phyloP scores from a whole-genome alignment of 2,329 filamentous ascomycete genomes.

The Colletotrichum cordylinicola region DNA sequence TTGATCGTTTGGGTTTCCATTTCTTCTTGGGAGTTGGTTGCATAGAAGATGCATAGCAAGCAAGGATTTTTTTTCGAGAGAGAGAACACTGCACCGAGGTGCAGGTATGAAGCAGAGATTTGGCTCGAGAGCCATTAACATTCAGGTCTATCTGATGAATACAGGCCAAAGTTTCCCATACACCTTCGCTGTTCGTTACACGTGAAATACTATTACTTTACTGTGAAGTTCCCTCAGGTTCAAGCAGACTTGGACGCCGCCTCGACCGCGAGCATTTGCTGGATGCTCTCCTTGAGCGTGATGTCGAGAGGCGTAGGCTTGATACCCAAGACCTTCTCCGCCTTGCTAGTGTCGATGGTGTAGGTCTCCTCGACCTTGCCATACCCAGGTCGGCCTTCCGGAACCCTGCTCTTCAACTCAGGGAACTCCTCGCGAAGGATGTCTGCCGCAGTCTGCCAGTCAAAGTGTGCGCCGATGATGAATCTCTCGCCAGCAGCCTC shows the following conservation, averaged over 20 bases:
- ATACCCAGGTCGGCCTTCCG: slow-evolving; percentile 20
- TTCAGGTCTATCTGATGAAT: neutral
- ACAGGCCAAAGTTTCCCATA: neutral
- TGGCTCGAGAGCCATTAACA: neutral
- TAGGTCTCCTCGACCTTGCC: slow-evolving; percentile 40
- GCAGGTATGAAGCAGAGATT: neutral
- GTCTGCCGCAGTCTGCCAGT: slow-evolving; percentile 59
- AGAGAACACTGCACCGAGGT: neutral
- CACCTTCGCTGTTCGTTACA: neutral
- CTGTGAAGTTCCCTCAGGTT: neutral
- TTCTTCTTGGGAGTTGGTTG: neutral
- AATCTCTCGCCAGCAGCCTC: slow-evolving; percentile 67
- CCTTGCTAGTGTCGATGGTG: slow-evolving; percentile 46
- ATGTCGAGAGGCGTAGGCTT: slow-evolving; percentile 56
- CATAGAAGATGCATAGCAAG: neutral
- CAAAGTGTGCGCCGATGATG: slow-evolving; percentile 67
- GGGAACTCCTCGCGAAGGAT: slow-evolving; percentile 59
- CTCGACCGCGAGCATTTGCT: neutral
- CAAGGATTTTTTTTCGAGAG: neutral
- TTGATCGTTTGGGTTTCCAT: neutral
- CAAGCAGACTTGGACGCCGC: neutral
- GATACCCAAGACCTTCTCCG: slow-evolving; percentile 55
- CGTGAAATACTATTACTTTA: neutral
- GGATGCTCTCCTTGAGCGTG: neutral
- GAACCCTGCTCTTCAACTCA: slow-evolving; percentile 34